phyloP scores from a whole-genome alignment of 371 early-diverging fungal species.

The Apophysomyces ossiformis region DNA sequence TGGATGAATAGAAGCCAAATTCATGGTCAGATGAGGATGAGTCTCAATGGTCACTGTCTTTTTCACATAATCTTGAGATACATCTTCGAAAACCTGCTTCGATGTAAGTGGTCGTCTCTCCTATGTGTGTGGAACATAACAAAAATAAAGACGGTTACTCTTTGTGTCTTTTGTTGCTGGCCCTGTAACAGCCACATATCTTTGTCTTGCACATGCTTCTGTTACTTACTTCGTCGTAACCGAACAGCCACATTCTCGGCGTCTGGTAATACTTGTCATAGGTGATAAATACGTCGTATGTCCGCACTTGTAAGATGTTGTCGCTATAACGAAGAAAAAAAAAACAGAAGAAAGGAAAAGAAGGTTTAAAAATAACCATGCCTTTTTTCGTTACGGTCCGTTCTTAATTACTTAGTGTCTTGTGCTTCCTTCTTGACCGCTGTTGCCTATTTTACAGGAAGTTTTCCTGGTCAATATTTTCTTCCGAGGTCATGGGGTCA shows the following conservation, averaged over 20 bases:
- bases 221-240: conserved; percentile 82
- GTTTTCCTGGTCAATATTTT: conserved; percentile 5
- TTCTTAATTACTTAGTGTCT: conserved; percentile 18
- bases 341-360: background rate
- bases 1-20: conserved; percentile 94
- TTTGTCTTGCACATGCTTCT: background rate
- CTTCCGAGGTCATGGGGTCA: background rate
- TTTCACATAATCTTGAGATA: conserved; percentile 96
- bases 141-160: too few relatives aligned
- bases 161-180: too few relatives aligned
- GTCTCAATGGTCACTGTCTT: conserved; percentile 98
- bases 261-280: conserved; percentile 99
- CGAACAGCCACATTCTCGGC: conserved; percentile 95
- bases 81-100: conserved; percentile 92
- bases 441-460: background rate
- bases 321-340: conserved; percentile 54
- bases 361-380: background rate
- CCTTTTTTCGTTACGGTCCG: too few relatives aligned
- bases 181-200: too few relatives aligned
- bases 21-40: conserved; percentile 89
- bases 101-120: conserved; percentile 86
- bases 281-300: conserved; percentile 96
- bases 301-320: conserved; percentile 92
- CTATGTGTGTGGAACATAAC: conserved; percentile 13
- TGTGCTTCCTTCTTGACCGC: conserved; percentile 10